Base-by-base conservation (phyloP, 2,329 filamentous ascomycete species). In the Chaetomiaceae sp. region DNA sequence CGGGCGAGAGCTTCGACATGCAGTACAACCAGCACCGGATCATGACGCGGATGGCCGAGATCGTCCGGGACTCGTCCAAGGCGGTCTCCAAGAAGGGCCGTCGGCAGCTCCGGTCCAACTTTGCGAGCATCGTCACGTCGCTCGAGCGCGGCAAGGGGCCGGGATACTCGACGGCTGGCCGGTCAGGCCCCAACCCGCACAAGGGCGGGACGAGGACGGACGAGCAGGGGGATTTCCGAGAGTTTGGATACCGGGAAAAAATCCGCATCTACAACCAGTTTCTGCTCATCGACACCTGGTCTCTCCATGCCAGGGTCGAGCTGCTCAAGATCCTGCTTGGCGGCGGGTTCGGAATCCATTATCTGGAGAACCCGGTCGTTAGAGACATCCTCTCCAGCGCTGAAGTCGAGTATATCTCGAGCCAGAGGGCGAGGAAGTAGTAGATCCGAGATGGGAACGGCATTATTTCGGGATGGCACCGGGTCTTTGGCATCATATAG, bases 131-230 rank as follows among this genome's bases (percentile, higher is more conserved):
- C 41, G 68, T 77, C 38, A 79, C 75, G 0, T 80, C 77, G 2
- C 68, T 81, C 2, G 76, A 80, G 60, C 70, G 71, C 3, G 73
- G 76, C 35, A 75, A 76, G 35, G 78, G 78, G 0, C 78, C 78
- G 0, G 74, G 71, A 30, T 81, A 79, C 59, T 78, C 77, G 6
- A 77, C 72, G 1, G 74, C 77, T 2, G 64, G 67, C 7, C 66
- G 68, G 49, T 69, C 58, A 62, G 66, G 61, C 31, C 68, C 50
- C 34, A 73, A 74, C 50, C 70, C 72, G 2, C 68, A 75, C 51
- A 72, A 70, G 0, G 69, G 70, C 17, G 66, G 69, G 4, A 65
- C 64, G 3, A 70, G 69, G 52, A 61, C 65, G 5, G 73, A 71
- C 33, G 68, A 69, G 3, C 70, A 73, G 7, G 59, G 58, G 5